These are phyloP conservation scores for Sequoiadendron giganteum DNA, from an alignment of 75 land plant species.

Conservation along the genomic window DNA sequence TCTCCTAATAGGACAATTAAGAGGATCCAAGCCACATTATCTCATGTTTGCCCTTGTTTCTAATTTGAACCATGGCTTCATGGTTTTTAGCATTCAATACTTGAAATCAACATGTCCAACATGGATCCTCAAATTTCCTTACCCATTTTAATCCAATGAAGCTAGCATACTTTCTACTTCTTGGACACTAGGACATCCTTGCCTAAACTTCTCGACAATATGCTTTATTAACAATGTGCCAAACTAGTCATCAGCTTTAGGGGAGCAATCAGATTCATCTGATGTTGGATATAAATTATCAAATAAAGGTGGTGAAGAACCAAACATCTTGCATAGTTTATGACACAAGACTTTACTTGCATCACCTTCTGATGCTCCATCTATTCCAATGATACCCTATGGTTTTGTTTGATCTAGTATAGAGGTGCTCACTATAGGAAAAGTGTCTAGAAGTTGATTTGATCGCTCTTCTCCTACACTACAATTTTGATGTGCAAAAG, in stretches of 20 bases:
- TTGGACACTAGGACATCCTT: slow-evolving; percentile 60
- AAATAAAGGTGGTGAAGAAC: slow-evolving; percentile 5
- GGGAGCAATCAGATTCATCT: slow-evolving; percentile 13
- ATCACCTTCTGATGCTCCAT: slow-evolving; percentile 19
- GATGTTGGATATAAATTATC: background rate
- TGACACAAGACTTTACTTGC: slow-evolving; percentile 21
- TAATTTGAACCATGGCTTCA: background rate
- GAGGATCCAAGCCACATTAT: background rate
- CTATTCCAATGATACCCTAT: slow-evolving; percentile 22
- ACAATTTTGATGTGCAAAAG: background rate
- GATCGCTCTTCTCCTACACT: background rate
- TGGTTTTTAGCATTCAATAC: background rate
- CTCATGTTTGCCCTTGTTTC: background rate
- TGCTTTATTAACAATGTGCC: slow-evolving; percentile 58
- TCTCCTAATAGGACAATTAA: background rate
- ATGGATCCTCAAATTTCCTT: background rate
- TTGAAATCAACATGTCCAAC: background rate
- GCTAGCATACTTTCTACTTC: slow-evolving; percentile 52
- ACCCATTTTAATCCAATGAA: slow-evolving; percentile 32
- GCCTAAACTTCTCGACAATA: slow-evolving; percentile 64
- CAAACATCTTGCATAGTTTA: slow-evolving; percentile 23
- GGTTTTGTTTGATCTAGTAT: slow-evolving; percentile 25
- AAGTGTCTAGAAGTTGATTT: background rate
- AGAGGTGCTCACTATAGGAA: slow-evolving; percentile 15
- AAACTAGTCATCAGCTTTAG: slow-evolving; percentile 34